Base-by-base conservation (phyloP, 2,329 filamentous ascomycete species). In the Pseudogymnoascus verrucosus region DNA sequence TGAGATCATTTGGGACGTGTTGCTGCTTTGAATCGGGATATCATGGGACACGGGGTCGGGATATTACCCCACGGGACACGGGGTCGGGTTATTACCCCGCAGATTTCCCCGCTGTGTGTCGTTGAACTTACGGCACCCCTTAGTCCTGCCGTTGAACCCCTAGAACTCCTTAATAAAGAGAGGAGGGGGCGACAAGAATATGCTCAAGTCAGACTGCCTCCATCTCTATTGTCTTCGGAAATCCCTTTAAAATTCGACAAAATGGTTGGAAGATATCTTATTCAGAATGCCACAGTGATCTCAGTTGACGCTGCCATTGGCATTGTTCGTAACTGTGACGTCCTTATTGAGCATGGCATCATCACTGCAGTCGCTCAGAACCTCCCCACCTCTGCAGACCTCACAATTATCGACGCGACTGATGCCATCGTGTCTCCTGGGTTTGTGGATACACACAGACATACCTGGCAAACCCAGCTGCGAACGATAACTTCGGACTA, bases 401-500 rank as follows among this genome's bases (percentile, higher is more conserved):
- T 28, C 11, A 39, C 47, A 23, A 34, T 63, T 14, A 63, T 63
- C 28, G 61, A 63, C 59, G 61, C 12, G 5, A 34, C 19, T 14
- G 19, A 63, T 39, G 10, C 23, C 31, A 63, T 63, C 21, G 34
- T 63, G 21, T 36, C 59, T 34, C 63, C 63, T 8, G 63, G 63
- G 10, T 64, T 64, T 40, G 42, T 64, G 12, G 59, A 64, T 31
- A 51, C 23, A 31, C 63, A 64, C 5, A 57, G 40, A n/a, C 63
- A 64, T 39, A 61, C 36, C n/a, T 64, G 59, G 59, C 63, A 64
- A 36, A 26, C 36, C 12, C 63, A 51, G 16, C 59, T 64, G 14
- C 57, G 63, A 12, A 51, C 63, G n/a, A 16, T 62, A 54, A 40
- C 42, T 19, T 23, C 63, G 34, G 28, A 64, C 59, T 47, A 54